Evolutionary conservation across 495 filamentous ascomycete genomes (phyloP), one percentile per base, ranked within the genome.

Genomic region (Entonaema liquescens): DNA sequence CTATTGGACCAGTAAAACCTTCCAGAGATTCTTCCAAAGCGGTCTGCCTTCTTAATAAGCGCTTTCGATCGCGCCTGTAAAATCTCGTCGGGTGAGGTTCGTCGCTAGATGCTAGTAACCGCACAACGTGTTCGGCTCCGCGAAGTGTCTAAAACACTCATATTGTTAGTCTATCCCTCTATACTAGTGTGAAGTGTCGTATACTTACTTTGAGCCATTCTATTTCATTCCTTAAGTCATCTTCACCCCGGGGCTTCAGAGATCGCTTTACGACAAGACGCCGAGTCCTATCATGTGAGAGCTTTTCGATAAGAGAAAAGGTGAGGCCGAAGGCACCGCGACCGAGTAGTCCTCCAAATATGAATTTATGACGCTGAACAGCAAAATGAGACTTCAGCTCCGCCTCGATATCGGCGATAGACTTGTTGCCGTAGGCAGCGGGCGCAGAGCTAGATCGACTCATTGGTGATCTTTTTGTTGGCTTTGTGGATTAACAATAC

Each of bases 161-260:
- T 11, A 26, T 67, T n/a, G 60, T 35, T 23, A 44, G 47, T 25
- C 15, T n/a, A 15, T 8, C 33, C 11, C 17, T n/a, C n/a, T n/a
- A n/a, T n/a, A n/a, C n/a, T n/a, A n/a, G n/a, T n/a, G n/a, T n/a
- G n/a, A n/a, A n/a, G n/a, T n/a, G n/a, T n/a, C 1, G 9, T 19
- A 25, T n/a, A 55, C 64, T 47, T 26, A 60, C 64, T 47, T 44
- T 33, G 26, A 67, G 4, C 56, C 56, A 67, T 4, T 35, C 17
- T 23, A 67, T 67, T 49, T 67, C 64, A 15, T 60, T 60, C 9
- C 56, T 60, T n/a, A 67, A 31, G 35, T 67, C 64, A 17, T 60
- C 56, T 13, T 60, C 56, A 33, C 23, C 13, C 26, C 9, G 31
- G 3, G 47, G 47, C 8, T 19, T 13, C 17, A 60, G n/a, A 25